Evolutionary conservation across 2,329 filamentous ascomycete species (phyloP), one percentile per base, ranked within the genome.

Genomic region (Ceratocystiopsis minuta): DNA sequence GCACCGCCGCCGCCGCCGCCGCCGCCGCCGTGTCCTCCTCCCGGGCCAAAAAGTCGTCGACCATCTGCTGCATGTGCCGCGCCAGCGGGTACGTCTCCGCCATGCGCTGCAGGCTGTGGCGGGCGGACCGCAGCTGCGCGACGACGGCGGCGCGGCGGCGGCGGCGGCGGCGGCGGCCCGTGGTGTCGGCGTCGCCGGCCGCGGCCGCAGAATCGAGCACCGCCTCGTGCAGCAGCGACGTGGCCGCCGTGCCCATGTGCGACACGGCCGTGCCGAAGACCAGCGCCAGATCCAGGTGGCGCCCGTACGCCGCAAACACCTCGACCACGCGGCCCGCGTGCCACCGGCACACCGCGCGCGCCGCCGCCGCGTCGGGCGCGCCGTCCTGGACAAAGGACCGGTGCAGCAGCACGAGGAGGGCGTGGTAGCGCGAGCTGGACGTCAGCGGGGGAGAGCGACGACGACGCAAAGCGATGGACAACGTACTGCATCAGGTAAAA

Each of bases 191-290:
- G 20, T 20, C 20, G 20, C 7, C 20, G 20, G 4, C 20, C 4
- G 20, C 20, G 20, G 4, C 20, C 4, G 20, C 20, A 7, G n/a
- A n/a, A n/a, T n/a, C n/a, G n/a, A n/a, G n/a, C n/a, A n/a, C n/a
- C n/a, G 34, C 39, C 20, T 41, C 39, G 24, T 34, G 20, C 39
- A 41, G 36, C n/a, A 41, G 39, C 10, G 34, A 36, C 9, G 39
- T 41, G 11, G 39, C 39, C n/a, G 39, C 39, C 4, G 39, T 41
- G 39, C 39, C 39, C 5, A 41, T 34, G 34, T 41, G 39, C 12
- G 39, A 31, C 20, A 41, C n/a, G 4, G 18, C 39, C 18, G 34
- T 36, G 18, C 39, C 39, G 32, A 41, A 41, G 34, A 37, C 34
- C 18, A 18, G 39, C 4, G 34, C 20, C 24, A 41, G n/a, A 12